Evolutionary conservation across 305 asterid species (phyloP).

Genomic region (Fraxinus latifolia): DNA sequence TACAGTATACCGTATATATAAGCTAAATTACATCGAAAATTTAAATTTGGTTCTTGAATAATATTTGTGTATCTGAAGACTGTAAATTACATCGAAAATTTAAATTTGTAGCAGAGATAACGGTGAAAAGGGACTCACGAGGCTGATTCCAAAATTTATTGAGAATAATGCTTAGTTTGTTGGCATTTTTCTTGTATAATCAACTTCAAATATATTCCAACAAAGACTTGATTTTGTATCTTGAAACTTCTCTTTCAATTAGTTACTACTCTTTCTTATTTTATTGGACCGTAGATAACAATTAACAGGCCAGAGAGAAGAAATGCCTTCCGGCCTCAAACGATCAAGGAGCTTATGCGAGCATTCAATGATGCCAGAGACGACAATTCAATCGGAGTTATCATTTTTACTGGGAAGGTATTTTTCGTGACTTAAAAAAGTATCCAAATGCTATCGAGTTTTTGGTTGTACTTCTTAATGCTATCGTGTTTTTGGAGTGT

Average conservation of each 20-base stretch:
- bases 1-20: background rate
- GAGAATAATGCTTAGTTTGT: no score
- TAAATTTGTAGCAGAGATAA: no score
- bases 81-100: background rate
- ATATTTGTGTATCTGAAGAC: background rate
- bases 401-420: constrained; percentile 91
- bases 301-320: constrained; percentile 91
- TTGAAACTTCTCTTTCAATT: background rate
- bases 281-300: constrained; percentile 46
- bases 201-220: background rate
- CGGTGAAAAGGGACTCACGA: background rate
- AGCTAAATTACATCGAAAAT: no score
- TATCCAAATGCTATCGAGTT: background rate
- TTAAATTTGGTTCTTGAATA: background rate
- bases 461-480: no score
- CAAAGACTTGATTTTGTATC: background rate
- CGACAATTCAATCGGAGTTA: constrained; percentile 71
- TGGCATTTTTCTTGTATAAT: no score
- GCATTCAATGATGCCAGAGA: constrained; percentile 93
- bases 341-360: constrained; percentile 83
- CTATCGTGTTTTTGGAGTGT: background rate
- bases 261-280: background rate
- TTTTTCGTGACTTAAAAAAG: background rate
- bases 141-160: background rate
- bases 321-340: constrained; percentile 84